A percentile compares a stretch with the other conserved stretches of the same genome.
Conservation (phyloP, 2,329 filamentous ascomycete species). For the Calonectria pseudoturangicola region DNA sequence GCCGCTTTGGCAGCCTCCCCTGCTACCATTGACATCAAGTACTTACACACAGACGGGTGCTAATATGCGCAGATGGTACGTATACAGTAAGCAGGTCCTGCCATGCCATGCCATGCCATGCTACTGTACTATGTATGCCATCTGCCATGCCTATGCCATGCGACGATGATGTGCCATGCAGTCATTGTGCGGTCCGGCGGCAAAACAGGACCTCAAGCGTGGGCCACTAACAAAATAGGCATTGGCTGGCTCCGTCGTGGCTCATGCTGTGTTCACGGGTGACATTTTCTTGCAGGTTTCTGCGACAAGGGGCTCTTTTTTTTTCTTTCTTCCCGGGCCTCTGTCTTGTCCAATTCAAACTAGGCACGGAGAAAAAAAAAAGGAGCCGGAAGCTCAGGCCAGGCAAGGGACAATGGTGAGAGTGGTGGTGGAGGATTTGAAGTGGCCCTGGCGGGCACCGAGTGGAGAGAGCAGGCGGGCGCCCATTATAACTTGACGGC, state of each 20-base stretch:
- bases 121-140: slow-evolving; percentile 21
- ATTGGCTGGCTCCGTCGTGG: background rate
- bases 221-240: slow-evolving; percentile 20
- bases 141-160: slow-evolving; percentile 33
- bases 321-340: background rate
- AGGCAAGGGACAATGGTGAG: slow-evolving; percentile 47
- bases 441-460: slow-evolving; percentile 32
- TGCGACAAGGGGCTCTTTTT: background rate
- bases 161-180: slow-evolving; percentile 30
- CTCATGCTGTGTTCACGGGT: slow-evolving; percentile 15
- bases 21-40: background rate
- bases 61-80: slow-evolving; percentile 16
- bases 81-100: slow-evolving; percentile 7
- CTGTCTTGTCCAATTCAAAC: slow-evolving; percentile 19
- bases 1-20: slow-evolving; percentile 26
- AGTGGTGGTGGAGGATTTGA: slow-evolving; percentile 43
- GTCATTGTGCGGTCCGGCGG: slow-evolving; percentile 26
- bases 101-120: slow-evolving; percentile 30
- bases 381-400: slow-evolving; percentile 39
- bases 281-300: slow-evolving; percentile 16
- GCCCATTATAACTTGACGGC: slow-evolving; percentile 35
- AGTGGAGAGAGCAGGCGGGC: slow-evolving; percentile 38
- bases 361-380: slow-evolving; percentile 33
- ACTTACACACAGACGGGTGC: slow-evolving; percentile 11
- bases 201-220: slow-evolving; percentile 18